phyloP scores from a whole-genome alignment of 2,329 filamentous ascomycete species.

The Botrytis deweyae region DNA sequence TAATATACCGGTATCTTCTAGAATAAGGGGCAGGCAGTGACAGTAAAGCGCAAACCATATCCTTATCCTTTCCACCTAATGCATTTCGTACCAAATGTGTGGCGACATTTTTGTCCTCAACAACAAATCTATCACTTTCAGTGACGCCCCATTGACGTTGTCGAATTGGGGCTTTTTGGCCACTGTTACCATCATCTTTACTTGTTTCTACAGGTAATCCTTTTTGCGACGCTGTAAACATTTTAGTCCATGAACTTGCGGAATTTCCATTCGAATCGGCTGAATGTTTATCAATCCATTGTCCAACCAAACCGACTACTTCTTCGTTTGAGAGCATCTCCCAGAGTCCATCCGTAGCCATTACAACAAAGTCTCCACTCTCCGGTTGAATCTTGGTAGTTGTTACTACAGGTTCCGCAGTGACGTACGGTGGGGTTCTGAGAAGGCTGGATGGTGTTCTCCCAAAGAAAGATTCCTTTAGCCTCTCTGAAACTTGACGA shows the following conservation, averaged over 20 bases:
- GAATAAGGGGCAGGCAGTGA: constrained; percentile 91
- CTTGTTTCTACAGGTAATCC: constrained; percentile 74
- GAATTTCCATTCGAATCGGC: constrained; percentile 37
- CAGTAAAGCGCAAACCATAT: constrained; percentile 89
- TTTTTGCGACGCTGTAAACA: constrained; percentile 55
- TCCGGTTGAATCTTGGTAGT: constrained; percentile 88
- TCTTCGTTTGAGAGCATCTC: constrained; percentile 99
- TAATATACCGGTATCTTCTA: constrained; percentile 76
- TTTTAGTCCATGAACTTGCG: constrained; percentile 64
- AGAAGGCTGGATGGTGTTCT: constrained; percentile 73
- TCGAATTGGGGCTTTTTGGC: constrained; percentile 84
- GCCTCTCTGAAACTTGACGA: constrained; percentile 74
- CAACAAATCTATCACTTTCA: constrained; percentile 77
- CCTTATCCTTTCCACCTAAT: constrained; percentile 85
- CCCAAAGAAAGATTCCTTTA: constrained; percentile 86
- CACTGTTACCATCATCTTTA: constrained; percentile 53
- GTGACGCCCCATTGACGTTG: constrained; percentile 88
- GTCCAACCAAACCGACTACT: constrained; percentile 91
- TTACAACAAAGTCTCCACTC: constrained; percentile 90
- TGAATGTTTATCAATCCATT: constrained; percentile 85
- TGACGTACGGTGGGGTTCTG: constrained; percentile 94
- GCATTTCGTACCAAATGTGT: constrained; percentile 96
- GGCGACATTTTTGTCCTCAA: constrained; percentile 93
- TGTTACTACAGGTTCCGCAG: constrained; percentile 90
- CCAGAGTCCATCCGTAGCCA: constrained; percentile 96